Percentiles rank a stretch among this genome's conserved stretches.
These are phyloP conservation scores for Sporothrix luriei DNA, from an alignment of 2,329 filamentous ascomycete genomes.

Conservation along the genomic window DNA sequence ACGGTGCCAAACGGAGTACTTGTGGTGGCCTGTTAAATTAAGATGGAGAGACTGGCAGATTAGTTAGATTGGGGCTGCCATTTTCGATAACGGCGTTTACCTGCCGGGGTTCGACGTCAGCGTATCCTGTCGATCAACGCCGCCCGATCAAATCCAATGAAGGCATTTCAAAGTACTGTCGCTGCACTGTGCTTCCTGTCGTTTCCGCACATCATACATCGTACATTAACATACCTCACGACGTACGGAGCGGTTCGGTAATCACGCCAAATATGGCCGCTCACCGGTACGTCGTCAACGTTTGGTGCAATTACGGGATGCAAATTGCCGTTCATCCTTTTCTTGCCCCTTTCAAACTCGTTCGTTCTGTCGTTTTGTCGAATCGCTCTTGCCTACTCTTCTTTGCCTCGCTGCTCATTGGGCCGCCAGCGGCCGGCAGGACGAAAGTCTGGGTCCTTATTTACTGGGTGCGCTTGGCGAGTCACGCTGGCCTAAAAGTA, in stretches of 20 bases:
- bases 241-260: no score
- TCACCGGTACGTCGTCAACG: background rate
- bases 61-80: constrained; percentile 4
- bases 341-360: background rate
- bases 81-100: constrained; percentile 9
- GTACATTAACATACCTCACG: no score
- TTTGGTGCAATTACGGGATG: background rate
- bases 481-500: constrained; percentile 1
- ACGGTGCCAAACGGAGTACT: no score
- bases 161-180: no score
- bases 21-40: background rate
- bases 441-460: background rate
- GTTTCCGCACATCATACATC: no score
- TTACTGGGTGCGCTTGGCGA: constrained; percentile 5
- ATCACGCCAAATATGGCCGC: no score
- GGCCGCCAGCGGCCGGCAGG: background rate
- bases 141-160: no score
- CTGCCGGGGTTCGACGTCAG: constrained; percentile 14
- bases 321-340: background rate
- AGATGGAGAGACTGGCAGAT: background rate
- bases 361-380: background rate
- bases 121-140: constrained; percentile 14
- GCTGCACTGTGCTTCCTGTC: no score
- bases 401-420: constrained; percentile 20
- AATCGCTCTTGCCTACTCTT: constrained; percentile 5